These are phyloP conservation scores for Nothophoma quercina DNA, from an alignment of 2,329 filamentous ascomycete species.

Conservation along the genomic window DNA sequence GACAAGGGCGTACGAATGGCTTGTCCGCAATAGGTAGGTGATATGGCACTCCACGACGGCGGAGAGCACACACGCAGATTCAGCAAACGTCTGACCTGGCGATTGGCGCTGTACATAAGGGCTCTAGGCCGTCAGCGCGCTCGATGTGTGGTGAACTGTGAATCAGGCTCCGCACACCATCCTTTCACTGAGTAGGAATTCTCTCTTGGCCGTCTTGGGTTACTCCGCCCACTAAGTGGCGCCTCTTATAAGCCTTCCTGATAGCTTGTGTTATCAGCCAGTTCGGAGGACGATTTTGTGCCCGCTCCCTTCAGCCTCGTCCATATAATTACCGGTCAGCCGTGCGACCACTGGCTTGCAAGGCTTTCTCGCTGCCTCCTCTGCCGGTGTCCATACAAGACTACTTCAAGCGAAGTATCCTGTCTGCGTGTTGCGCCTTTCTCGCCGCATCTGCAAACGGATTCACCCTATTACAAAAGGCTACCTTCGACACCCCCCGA, in stretches of 20 bases:
- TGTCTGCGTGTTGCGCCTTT: constrained; percentile 16
- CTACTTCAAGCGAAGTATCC: constrained; percentile 16
- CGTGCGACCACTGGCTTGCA: constrained; percentile 15
- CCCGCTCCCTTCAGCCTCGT: constrained; percentile 22
- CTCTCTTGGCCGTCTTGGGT: constrained; percentile 34
- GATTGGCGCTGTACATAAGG: constrained; percentile 30
- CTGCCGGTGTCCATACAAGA: constrained; percentile 22
- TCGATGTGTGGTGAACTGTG: constrained; percentile 14
- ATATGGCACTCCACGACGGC: constrained; percentile 17
- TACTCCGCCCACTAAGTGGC: constrained; percentile 23
- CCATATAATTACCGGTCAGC: constrained; percentile 31
- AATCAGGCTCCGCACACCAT: constrained; percentile 21
- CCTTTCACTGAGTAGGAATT: constrained; percentile 19
- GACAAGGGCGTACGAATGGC: constrained; percentile 20
- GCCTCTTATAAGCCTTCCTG: constrained; percentile 22
- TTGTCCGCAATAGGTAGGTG: constrained; percentile 31
- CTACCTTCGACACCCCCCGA: constrained; percentile 1
- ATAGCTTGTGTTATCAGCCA: constrained; percentile 29
- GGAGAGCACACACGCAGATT: constrained; percentile 21
- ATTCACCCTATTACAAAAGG: constrained; percentile 11
- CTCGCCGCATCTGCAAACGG: constrained; percentile 18
- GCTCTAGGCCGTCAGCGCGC: constrained; percentile 18
- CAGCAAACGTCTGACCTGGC: constrained; percentile 26
- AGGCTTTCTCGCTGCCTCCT: constrained; percentile 30
- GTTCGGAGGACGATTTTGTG: constrained; percentile 9